Percentiles rank a stretch among this genome's conserved stretches.
Evolutionary conservation across 805 yeast species (phyloP).

Genomic region (Candida maltosa): DNA sequence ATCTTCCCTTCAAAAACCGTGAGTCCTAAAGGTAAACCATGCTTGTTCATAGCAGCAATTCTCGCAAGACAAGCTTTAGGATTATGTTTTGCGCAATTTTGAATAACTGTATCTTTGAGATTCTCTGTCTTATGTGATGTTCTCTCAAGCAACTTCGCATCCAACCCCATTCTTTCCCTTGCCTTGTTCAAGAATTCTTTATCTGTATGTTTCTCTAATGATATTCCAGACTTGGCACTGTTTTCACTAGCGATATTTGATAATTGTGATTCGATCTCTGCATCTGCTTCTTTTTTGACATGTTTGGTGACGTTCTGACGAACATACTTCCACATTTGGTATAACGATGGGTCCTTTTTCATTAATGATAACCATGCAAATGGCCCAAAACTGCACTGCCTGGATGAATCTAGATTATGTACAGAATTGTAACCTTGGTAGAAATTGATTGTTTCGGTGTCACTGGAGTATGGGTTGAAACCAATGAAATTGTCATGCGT

Average conservation of each 20-base stretch:
- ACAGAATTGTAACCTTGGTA: constrained; percentile 43
- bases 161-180: too few relatives aligned
- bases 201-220: not conserved
- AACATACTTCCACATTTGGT: constrained; percentile 9
- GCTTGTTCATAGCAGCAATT: constrained; percentile 20
- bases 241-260: not conserved
- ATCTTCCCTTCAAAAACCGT: constrained; percentile 29
- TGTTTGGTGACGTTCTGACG: too few relatives aligned
- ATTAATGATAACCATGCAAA: constrained; percentile 47
- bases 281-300: not conserved
- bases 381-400: constrained; percentile 50
- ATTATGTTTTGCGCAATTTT: too few relatives aligned
- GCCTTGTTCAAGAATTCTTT: too few relatives aligned
- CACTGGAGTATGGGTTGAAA: constrained; percentile 18
- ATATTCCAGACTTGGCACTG: not conserved
- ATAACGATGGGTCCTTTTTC: constrained; percentile 40
- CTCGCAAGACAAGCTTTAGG: not conserved
- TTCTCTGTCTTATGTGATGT: too few relatives aligned
- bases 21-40: constrained; percentile 31
- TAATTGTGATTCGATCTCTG: not conserved
- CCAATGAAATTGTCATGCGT: too few relatives aligned
- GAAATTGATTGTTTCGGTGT: constrained; percentile 37
- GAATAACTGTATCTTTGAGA: too few relatives aligned
- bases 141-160: too few relatives aligned
- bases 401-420: constrained; percentile 30